Conservation (phyloP, 768 basidiomycete genomes). For the Sporobolomyces roseus region DNA sequence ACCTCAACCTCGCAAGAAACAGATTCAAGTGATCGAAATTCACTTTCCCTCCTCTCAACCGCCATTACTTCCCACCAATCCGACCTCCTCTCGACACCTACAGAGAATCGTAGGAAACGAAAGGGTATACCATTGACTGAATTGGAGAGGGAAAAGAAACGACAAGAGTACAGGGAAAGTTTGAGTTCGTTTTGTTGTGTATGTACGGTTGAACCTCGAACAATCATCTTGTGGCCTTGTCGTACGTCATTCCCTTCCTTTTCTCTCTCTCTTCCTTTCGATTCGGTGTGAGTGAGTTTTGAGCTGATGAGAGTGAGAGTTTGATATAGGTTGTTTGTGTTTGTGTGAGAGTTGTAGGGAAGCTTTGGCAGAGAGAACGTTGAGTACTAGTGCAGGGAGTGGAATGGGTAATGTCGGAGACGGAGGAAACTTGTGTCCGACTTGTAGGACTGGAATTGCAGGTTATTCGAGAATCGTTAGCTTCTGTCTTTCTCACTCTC, state of each 20-base stretch:
- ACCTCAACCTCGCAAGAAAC: neutral
- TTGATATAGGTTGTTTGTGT: conserved; percentile 32
- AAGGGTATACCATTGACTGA: too few species aligned
- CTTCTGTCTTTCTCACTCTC: neutral
- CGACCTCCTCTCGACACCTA: neutral
- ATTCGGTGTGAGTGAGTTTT: neutral
- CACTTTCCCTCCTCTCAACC: conserved; percentile 8
- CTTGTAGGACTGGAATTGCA: conserved; percentile 2
- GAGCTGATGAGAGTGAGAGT: too few species aligned
- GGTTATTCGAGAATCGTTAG: conserved; percentile 20
- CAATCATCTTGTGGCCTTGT: conserved; percentile 33
- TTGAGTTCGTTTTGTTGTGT: conserved; percentile 23
- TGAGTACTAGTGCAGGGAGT: neutral
- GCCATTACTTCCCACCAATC: neutral
- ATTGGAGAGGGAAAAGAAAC: neutral
- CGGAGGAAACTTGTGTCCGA: conserved; percentile 10
- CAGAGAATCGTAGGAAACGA: too few species aligned
- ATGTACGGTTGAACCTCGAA: conserved; percentile 32
- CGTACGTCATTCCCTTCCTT: conserved; percentile 8
- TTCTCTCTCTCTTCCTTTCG: neutral
- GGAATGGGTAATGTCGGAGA: neutral
- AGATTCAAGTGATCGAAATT: too few species aligned
- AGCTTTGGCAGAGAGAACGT: conserved; percentile 22
- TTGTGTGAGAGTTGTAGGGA: conserved; percentile 29
- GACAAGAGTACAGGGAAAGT: conserved; percentile 23